Evolutionary conservation across 2,329 filamentous ascomycete species (phyloP).

Genomic region (Chrysoporthe austroafricana): DNA sequence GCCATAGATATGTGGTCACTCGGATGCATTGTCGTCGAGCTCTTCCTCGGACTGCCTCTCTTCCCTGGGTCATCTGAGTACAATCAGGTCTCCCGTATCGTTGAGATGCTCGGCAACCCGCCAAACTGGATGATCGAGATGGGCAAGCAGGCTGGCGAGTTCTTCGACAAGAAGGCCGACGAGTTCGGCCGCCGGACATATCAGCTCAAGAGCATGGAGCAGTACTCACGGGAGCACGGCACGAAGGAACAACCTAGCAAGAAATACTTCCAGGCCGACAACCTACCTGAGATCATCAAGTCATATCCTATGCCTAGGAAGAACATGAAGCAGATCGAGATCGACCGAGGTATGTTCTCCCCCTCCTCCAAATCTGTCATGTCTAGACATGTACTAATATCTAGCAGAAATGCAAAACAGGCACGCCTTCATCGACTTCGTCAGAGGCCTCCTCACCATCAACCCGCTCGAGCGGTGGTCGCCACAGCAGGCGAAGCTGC

Average conservation of each 20-base stretch:
- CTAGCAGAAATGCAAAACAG: conserved; percentile 94
- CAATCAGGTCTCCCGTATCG: conserved; percentile 95
- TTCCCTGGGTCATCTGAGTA: conserved; percentile 99
- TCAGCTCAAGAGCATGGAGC: conserved; percentile 94
- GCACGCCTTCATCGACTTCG: conserved; percentile 96
- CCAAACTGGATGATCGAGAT: conserved; percentile 99
- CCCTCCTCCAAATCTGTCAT: neutral
- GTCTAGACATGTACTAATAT: conserved; percentile 17
- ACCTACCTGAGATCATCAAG: conserved; percentile 94
- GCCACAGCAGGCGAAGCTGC: conserved; percentile 93
- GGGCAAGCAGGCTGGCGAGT: conserved; percentile 96
- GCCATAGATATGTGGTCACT: conserved; percentile 99
- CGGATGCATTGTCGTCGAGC: conserved; percentile 95
- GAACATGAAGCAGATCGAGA: conserved; percentile 97
- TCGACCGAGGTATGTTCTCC: conserved; percentile 79
- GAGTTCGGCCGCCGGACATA: conserved; percentile 92
- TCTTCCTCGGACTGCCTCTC: conserved; percentile 90
- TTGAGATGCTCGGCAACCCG: conserved; percentile 95
- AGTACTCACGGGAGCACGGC: conserved; percentile 92
- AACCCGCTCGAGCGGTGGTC: conserved; percentile 98
- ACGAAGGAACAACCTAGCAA: conserved; percentile 99
- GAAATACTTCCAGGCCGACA: conserved; percentile 97
- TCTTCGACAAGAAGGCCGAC: conserved; percentile 90
- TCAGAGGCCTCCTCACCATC: conserved; percentile 87
- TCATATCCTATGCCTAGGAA: conserved; percentile 98